Evolutionary conservation across 1,284 basidiomycete genomes (phyloP).

Genomic region (Lignosus rhinocerotis): DNA sequence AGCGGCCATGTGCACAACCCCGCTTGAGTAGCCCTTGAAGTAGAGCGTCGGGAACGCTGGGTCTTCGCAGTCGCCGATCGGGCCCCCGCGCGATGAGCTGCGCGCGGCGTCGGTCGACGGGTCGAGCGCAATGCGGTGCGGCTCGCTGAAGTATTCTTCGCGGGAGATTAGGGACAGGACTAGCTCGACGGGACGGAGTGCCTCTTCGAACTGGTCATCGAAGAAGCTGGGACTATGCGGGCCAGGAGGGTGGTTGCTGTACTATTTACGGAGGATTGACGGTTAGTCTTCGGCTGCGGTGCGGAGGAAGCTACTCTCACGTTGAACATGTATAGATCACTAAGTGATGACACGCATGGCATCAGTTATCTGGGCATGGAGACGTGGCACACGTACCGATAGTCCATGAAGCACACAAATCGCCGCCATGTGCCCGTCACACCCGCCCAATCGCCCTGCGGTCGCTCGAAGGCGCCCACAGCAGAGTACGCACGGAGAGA

Average conservation of each 20-base stretch:
- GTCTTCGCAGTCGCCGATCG: slow-evolving; percentile 25
- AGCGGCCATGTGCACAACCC: slow-evolving; percentile 40
- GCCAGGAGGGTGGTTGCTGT: slow-evolving; percentile 41
- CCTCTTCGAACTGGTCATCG: slow-evolving; percentile 60
- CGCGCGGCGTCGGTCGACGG: not conserved
- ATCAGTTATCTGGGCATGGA: not conserved
- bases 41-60: slow-evolving; percentile 48
- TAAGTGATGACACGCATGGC: not conserved
- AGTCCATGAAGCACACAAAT: slow-evolving; percentile 75
- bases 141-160: slow-evolving; percentile 22
- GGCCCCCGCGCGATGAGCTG: not conserved
- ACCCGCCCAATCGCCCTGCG: slow-evolving; percentile 63
- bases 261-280: slow-evolving; percentile 5
- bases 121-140: slow-evolving; percentile 11
- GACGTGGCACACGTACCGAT: slow-evolving; percentile 46
- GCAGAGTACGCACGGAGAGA: slow-evolving; percentile 54
- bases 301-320: slow-evolving; percentile 36
- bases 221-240: slow-evolving; percentile 53
- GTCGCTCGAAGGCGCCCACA: slow-evolving; percentile 37
- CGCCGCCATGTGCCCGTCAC: slow-evolving; percentile 69
- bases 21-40: slow-evolving; percentile 51
- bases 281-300: not conserved
- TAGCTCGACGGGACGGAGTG: slow-evolving; percentile 60
- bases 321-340: slow-evolving; percentile 48
- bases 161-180: slow-evolving; percentile 47